phyloP scores from a whole-genome alignment of 306 rosid genomes.

The Crotalaria pallida region DNA sequence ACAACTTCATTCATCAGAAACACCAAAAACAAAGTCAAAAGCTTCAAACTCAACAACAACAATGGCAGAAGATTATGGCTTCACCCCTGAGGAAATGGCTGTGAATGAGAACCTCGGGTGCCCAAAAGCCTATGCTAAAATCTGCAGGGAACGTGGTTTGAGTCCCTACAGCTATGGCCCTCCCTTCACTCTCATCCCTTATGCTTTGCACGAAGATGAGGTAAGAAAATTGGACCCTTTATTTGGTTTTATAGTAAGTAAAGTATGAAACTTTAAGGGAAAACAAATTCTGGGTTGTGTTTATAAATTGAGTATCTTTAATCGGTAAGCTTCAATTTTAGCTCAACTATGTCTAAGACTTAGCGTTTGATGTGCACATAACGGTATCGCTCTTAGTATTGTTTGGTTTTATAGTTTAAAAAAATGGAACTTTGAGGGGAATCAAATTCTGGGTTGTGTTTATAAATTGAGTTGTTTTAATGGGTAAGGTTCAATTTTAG shows the following conservation, averaged over 20 bases:
- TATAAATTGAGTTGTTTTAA: too few relatives aligned
- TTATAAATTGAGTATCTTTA: too few relatives aligned
- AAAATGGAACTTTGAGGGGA: too few relatives aligned
- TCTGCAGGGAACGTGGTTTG: conserved; percentile 54
- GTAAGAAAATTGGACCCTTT: conserved; percentile 29
- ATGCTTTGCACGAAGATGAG: conserved; percentile 61
- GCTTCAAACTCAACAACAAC: conserved; percentile 21
- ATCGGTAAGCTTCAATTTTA: too few relatives aligned
- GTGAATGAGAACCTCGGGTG: conserved; percentile 65
- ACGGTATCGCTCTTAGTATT: too few relatives aligned
- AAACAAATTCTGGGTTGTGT: too few relatives aligned
- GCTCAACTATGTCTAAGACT: too few relatives aligned
- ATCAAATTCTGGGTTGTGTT: too few relatives aligned
- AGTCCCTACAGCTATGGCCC: conserved; percentile 66
- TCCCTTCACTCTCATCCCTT: conserved; percentile 74
- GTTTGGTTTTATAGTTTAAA: too few relatives aligned
- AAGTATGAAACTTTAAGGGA: background rate
- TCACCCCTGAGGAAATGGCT: conserved; percentile 55
- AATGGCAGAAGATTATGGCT: conserved; percentile 56
- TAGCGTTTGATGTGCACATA: too few relatives aligned
- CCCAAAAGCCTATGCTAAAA: conserved; percentile 68
- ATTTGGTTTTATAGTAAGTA: background rate
- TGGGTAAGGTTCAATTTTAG: too few relatives aligned
- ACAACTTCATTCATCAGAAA: background rate
- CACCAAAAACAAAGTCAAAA: background rate